Percentiles rank a stretch among this genome's conserved stretches.
These are phyloP conservation scores for Blastobotrys indianensis DNA, from an alignment of 1,139 yeast genomes.

Conservation along the genomic window DNA sequence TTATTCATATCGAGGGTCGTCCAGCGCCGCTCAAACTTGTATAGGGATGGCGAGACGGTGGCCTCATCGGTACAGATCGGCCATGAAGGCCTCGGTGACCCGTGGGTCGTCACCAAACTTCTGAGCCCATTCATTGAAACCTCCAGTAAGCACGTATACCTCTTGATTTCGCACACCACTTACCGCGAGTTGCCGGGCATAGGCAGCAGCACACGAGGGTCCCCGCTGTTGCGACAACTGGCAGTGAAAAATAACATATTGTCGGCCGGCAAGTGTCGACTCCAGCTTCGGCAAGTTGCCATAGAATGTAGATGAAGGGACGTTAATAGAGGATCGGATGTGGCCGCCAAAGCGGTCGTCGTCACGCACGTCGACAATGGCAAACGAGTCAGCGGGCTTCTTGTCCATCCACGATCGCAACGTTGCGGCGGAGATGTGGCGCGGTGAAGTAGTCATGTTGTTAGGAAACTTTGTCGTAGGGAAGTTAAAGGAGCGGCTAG, in stretches of 20 bases:
- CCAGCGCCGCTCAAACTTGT: neutral
- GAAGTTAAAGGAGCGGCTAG: too few relatives aligned
- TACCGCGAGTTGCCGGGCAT: conserved; percentile 48
- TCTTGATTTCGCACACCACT: conserved; percentile 38
- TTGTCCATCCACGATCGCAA: conserved; percentile 26
- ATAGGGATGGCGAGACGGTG: too few relatives aligned
- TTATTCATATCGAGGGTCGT: neutral
- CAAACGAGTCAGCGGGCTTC: conserved; percentile 32
- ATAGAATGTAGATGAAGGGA: conserved; percentile 51
- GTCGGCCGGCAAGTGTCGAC: conserved; percentile 35
- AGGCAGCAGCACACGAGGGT: conserved; percentile 71
- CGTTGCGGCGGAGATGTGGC: conserved; percentile 20
- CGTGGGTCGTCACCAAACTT: conserved; percentile 58
- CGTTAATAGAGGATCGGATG: conserved; percentile 54
- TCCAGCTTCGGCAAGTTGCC: conserved; percentile 42
- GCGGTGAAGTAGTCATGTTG: conserved; percentile 2
- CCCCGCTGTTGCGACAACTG: conserved; percentile 87
- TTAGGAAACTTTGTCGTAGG: too few relatives aligned
- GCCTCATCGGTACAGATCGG: conserved; percentile 22
- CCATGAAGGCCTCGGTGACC: conserved; percentile 49
- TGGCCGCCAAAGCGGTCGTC: conserved; percentile 76
- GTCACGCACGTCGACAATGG: conserved; percentile 83
- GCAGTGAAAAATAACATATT: conserved; percentile 79
- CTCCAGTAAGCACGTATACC: conserved; percentile 74
- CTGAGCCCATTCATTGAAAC: conserved; percentile 79